phyloP scores from a whole-genome alignment of 495 filamentous ascomycete species.

The Penicillium subrubescens region DNA sequence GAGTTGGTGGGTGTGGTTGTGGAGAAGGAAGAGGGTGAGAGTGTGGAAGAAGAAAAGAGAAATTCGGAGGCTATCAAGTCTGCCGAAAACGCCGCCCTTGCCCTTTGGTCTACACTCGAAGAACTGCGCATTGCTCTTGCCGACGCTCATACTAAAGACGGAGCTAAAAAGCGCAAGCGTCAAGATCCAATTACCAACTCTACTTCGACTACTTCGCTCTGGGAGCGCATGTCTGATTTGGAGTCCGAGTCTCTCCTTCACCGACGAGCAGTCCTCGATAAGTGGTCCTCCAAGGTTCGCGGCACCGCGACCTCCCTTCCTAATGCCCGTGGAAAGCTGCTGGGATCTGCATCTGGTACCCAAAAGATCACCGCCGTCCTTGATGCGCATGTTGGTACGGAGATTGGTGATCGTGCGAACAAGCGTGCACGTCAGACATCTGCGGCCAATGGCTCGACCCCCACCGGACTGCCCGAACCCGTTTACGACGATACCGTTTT shows the following conservation, averaged over 20 bases:
- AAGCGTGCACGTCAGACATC: constrained; percentile 47
- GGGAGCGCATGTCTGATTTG: constrained; percentile 70
- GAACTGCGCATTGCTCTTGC: constrained; percentile 65
- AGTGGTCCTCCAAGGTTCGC: constrained; percentile 56
- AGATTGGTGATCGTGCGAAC: constrained; percentile 65
- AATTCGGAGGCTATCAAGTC: constrained; percentile 59
- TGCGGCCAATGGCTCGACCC: constrained; percentile 4
- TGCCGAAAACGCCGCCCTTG: constrained; percentile 85
- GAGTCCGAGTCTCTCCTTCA: constrained; percentile 52
- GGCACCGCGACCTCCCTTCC: constrained; percentile 40
- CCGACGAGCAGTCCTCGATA: constrained; percentile 49
- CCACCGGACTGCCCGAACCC: constrained; percentile 22
- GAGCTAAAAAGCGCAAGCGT: constrained; percentile 62
- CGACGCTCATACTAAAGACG: constrained; percentile 48
- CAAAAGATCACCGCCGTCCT: constrained; percentile 73
- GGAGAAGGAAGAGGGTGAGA: constrained; percentile 31
- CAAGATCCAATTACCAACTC: constrained; percentile 47
- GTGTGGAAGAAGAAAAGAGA: constrained; percentile 37
- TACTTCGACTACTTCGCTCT: constrained; percentile 61
- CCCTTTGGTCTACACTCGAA: constrained; percentile 83
- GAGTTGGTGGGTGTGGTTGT: constrained; percentile 58
- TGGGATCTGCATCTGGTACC: constrained; percentile 40
- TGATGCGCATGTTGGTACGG: constrained; percentile 68
- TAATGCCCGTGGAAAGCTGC: constrained; percentile 47
- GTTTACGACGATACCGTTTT: constrained; percentile 94